phyloP scores from a whole-genome alignment of 768 basidiomycete genomes.

The Imleria badia region DNA sequence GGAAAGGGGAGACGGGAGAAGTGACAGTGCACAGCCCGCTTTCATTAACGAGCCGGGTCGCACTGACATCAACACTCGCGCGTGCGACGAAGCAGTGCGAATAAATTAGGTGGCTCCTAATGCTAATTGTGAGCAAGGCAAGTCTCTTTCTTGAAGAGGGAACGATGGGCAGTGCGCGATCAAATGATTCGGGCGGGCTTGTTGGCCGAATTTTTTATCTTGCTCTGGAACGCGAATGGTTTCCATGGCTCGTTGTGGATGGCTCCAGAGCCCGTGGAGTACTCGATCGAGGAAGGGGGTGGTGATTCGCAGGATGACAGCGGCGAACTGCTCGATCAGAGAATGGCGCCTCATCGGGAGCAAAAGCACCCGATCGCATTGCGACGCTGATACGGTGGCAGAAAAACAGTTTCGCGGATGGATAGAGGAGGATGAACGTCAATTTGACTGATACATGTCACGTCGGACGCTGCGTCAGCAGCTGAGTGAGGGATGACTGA shows the following conservation, averaged over 20 bases:
- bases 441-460: background rate
- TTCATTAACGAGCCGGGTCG: slow-evolving; percentile 13
- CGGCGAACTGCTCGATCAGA: slow-evolving; percentile 14
- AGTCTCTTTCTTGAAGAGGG: background rate
- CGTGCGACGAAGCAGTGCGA: slow-evolving; percentile 6
- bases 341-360: background rate
- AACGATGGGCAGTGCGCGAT: slow-evolving; percentile 16
- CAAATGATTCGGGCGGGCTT: background rate
- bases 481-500: no score
- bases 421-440: background rate
- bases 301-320: slow-evolving; percentile 5
- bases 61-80: no score
- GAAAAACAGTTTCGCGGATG: slow-evolving; percentile 11
- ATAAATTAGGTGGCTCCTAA: background rate
- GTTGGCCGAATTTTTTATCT: background rate
- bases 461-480: slow-evolving; percentile 9
- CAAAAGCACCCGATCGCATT: background rate
- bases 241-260: background rate
- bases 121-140: background rate
- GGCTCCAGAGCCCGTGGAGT: background rate
- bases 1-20: background rate
- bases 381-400: slow-evolving; percentile 3
- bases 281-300: background rate
- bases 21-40: slow-evolving; percentile 14
- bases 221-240: no score